phyloP scores from a whole-genome alignment of 2,329 filamentous ascomycete genomes.

The Colletotrichum phormii region DNA sequence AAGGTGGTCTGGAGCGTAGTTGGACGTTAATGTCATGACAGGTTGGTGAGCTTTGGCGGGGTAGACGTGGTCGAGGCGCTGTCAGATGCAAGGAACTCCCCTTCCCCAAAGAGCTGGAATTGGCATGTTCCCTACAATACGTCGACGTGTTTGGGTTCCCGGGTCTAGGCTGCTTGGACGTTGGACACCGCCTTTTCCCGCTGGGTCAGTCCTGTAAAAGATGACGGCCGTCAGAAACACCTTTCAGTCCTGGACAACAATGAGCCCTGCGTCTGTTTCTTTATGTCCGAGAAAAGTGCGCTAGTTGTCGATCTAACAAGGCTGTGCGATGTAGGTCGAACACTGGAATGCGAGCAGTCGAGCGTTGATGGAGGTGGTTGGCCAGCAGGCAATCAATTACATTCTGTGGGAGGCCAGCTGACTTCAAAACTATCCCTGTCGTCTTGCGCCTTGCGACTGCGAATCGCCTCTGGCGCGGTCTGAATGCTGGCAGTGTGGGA shows the following conservation, averaged over 20 bases:
- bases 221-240: conserved; percentile 7
- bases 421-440: conserved; percentile 13
- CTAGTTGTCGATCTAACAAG: conserved; percentile 28
- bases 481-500: conserved; percentile 5
- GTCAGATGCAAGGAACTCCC: conserved; percentile 8
- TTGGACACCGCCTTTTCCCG: conserved; percentile 33
- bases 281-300: not conserved
- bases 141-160: conserved; percentile 23
- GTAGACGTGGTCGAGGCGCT: not conserved
- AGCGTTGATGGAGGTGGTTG: conserved; percentile 12
- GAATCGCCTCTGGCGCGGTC: conserved; percentile 15
- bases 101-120: conserved; percentile 1
- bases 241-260: not conserved
- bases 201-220: conserved; percentile 26
- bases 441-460: conserved; percentile 19
- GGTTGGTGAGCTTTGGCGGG: not conserved
- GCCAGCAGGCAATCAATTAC: conserved; percentile 17
- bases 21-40: conserved; percentile 8
- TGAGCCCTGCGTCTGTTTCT: conserved; percentile 8
- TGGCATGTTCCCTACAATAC: conserved; percentile 29
- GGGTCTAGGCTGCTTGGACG: not conserved
- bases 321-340: not conserved
- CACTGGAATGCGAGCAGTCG: not conserved
- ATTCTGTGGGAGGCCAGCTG: conserved; percentile 9
- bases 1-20: not conserved